Conservation (phyloP, 2,329 filamentous ascomycete species). For the Fusarium burgessii region DNA sequence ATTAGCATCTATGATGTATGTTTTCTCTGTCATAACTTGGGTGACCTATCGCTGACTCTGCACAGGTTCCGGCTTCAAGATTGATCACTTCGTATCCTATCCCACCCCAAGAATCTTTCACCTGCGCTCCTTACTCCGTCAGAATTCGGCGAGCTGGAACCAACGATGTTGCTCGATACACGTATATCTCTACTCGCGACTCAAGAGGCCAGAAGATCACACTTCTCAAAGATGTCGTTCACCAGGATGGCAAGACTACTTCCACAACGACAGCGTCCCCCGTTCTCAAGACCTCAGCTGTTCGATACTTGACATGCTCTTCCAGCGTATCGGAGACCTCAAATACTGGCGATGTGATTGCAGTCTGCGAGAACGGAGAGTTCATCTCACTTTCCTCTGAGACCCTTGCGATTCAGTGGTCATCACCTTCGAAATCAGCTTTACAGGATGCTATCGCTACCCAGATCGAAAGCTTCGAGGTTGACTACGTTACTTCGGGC, state of each 20-base stretch:
- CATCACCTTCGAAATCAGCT: slow-evolving; percentile 49
- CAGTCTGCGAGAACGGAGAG: slow-evolving; percentile 70
- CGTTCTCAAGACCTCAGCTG: slow-evolving; percentile 54
- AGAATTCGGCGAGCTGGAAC: slow-evolving; percentile 62
- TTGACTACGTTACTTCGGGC: slow-evolving; percentile 63
- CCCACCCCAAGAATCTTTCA: slow-evolving; percentile 73
- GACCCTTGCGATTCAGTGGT: slow-evolving; percentile 52
- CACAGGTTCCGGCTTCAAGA: slow-evolving; percentile 69
- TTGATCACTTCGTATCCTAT: slow-evolving; percentile 76
- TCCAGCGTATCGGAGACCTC: slow-evolving; percentile 45
- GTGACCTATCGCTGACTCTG: slow-evolving; percentile 11
- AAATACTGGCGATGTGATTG: slow-evolving; percentile 59
- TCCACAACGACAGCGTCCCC: slow-evolving; percentile 61
- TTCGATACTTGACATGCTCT: slow-evolving; percentile 53
- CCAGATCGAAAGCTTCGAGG: slow-evolving; percentile 53
- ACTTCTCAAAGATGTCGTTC: slow-evolving; percentile 69
- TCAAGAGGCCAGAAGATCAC: slow-evolving; percentile 64
- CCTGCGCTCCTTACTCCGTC: slow-evolving; percentile 70
- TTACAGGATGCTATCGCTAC: slow-evolving; percentile 53
- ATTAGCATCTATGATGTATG: slow-evolving; percentile 75
- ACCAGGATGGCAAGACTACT: slow-evolving; percentile 63
- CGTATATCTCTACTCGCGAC: slow-evolving; percentile 69
- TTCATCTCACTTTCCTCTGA: slow-evolving; percentile 72
- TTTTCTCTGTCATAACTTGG: background rate
- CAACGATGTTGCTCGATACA: slow-evolving; percentile 67